Evolutionary conservation across 257 asterid genomes (phyloP), one percentile per base, ranked within the genome.

Genomic region (Solanum appendiculatum): DNA sequence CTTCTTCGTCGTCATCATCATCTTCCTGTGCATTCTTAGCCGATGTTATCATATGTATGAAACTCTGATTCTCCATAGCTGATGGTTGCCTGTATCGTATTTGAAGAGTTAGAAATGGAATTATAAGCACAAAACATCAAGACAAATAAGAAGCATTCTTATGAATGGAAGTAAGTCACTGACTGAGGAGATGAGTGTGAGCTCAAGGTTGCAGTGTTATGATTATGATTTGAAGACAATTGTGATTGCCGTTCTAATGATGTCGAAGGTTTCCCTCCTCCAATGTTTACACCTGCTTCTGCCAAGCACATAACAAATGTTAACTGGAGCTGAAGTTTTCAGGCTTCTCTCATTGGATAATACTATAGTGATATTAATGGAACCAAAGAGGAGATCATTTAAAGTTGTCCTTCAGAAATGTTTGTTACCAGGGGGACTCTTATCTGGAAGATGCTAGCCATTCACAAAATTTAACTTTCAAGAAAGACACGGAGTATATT

Each of bases 101-200:
- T 81, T 81, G 1, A 51, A 54, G 44, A 82, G 82, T 72, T 60
- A 72, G 40, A 86, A 81, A 58, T 70, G 29, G 48, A 69, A 54
- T 9, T 31, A 48, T 10, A 81, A 48, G 29, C 44, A 81, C 44
- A 48, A 18, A 31, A 29, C 7, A 80, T 25, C 31, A 42, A 36
- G 56, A 86, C 5, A 25, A 81, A 27, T 21, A 73, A 83, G 60
- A 81, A 81, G 63, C 44, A 20, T 66, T 74, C 10, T 15, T 34
- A 75, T 80, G 58, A 70, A 86, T 27, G 90, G 88, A 91, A 70
- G 64, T 27, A 8, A 46, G 91, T 83, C 87, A 92, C 99, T 89
- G 86, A 96, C 99, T 88, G 96, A 87, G 99, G 91, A 58, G 98
- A 92, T 77, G 98, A 93, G 88, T 91, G 94, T 51, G 98, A 89